Conservation (phyloP, 805 yeast genomes). For the Candida incommunis region DNA sequence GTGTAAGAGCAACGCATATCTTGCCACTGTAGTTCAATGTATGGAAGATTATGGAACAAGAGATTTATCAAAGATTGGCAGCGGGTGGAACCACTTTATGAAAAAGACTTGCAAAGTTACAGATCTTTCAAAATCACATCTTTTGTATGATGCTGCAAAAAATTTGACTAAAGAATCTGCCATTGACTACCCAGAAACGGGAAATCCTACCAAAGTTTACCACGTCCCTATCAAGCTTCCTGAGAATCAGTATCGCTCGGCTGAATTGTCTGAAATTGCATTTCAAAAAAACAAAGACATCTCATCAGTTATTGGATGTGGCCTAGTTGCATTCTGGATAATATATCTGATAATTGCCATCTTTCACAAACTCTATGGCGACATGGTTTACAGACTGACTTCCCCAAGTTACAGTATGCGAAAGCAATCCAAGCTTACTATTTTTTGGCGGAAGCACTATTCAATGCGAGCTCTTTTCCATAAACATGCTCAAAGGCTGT, state of each 20-base stretch:
- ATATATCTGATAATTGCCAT: neutral
- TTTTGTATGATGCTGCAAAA: slow-evolving; percentile 5
- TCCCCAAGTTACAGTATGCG: slow-evolving; percentile 13
- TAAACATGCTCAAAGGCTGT: slow-evolving; percentile 12
- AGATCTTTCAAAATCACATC: slow-evolving; percentile 8
- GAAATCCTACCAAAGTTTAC: slow-evolving; percentile 6
- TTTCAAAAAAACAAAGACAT: neutral
- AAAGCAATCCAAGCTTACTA: slow-evolving; percentile 8
- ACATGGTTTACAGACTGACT: slow-evolving; percentile 7
- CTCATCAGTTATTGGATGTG: neutral
- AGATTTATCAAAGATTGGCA: slow-evolving; percentile 13
- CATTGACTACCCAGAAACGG: slow-evolving; percentile 7
- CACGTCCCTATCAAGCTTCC: neutral
- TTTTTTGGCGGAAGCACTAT: slow-evolving; percentile 16
- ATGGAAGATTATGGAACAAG: slow-evolving; percentile 12
- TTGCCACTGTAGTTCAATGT: slow-evolving; percentile 21
- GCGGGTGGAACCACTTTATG: slow-evolving; percentile 20
- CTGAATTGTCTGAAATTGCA: slow-evolving; percentile 2
- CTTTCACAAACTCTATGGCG: slow-evolving; percentile 6
- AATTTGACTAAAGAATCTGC: slow-evolving; percentile 7
- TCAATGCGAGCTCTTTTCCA: slow-evolving; percentile 25
- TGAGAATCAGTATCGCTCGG: slow-evolving; percentile 1
- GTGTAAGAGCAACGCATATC: slow-evolving; percentile 15
- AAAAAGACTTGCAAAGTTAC: slow-evolving; percentile 13
- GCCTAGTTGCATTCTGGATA: neutral